Conservation (phyloP, 768 basidiomycete species). For the Guyanaporus albipodus region DNA sequence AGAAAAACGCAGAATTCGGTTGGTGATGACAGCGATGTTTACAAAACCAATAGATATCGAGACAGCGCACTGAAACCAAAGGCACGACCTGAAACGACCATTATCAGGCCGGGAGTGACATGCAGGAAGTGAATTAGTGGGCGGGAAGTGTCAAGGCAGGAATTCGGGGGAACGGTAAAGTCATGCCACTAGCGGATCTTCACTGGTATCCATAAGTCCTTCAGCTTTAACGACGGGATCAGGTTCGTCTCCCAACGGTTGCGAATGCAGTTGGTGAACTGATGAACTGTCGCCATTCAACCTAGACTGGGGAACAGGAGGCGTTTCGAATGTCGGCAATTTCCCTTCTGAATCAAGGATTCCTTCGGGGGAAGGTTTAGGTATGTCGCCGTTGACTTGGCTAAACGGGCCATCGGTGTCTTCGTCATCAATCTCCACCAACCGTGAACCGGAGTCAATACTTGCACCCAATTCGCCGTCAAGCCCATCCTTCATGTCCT, state of each 20-base stretch:
- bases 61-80: constrained; percentile 23
- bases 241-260: constrained; percentile 52
- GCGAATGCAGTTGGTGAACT: constrained; percentile 46
- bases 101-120: constrained; percentile 7
- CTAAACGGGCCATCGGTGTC: constrained; percentile 28
- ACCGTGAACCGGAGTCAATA: constrained; percentile 17
- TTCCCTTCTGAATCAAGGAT: constrained; percentile 17
- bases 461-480: constrained; percentile 25
- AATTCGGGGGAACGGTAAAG: background rate
- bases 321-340: constrained; percentile 39
- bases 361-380: constrained; percentile 28
- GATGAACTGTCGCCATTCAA: constrained; percentile 46
- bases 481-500: constrained; percentile 38
- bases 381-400: constrained; percentile 32
- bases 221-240: constrained; percentile 54
- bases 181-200: constrained; percentile 50
- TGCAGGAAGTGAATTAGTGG: constrained; percentile 7
- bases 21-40: constrained; percentile 27
- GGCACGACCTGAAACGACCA: constrained; percentile 13
- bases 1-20: constrained; percentile 17
- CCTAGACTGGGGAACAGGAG: constrained; percentile 42
- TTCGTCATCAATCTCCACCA: constrained; percentile 35
- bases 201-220: constrained; percentile 62
- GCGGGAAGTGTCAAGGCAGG: background rate
- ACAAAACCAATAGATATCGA: constrained; percentile 33